Evolutionary conservation across 306 rosid species (phyloP).

Genomic region (Notholithocarpus densiflorus): DNA sequence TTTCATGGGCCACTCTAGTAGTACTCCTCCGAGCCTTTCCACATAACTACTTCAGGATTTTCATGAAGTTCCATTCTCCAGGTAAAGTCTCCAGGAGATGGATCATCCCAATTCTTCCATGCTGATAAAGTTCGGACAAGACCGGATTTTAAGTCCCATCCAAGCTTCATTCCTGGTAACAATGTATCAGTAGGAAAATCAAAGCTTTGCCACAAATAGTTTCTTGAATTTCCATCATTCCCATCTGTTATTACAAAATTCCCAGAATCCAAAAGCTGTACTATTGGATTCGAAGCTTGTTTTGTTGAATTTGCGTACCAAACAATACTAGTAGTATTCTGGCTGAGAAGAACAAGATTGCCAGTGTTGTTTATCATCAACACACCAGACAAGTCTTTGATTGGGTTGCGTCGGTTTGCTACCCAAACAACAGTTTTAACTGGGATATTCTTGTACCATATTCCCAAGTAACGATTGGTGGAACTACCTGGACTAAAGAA

Average conservation of each 20-base stretch:
- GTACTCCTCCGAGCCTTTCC: conserved; percentile 31
- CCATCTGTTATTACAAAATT: conserved; percentile 42
- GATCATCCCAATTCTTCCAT: conserved; percentile 50
- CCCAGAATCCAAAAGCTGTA: conserved; percentile 38
- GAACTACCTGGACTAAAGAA: too few relatives aligned
- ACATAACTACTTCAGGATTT: conserved; percentile 37
- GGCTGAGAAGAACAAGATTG: conserved; percentile 25
- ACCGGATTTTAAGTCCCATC: conserved; percentile 37
- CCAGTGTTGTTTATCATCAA: conserved; percentile 26
- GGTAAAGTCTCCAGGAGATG: conserved; percentile 38
- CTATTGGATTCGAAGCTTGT: conserved; percentile 16
- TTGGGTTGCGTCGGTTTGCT: background rate
- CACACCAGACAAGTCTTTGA: conserved; percentile 27
- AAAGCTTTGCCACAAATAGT: conserved; percentile 47
- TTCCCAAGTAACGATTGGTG: too few relatives aligned
- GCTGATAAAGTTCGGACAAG: conserved; percentile 22
- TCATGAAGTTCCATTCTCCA: conserved; percentile 22
- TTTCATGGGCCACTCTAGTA: conserved; percentile 30
- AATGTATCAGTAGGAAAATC: conserved; percentile 34
- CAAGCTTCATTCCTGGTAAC: conserved; percentile 47
- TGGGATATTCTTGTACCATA: too few relatives aligned
- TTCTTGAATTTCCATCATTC: conserved; percentile 12
- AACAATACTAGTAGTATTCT: conserved; percentile 13
- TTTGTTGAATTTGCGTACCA: conserved; percentile 28
- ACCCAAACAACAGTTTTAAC: too few relatives aligned